Base-by-base conservation (phyloP, 805 yeast species). In the Saturnispora sanitii region DNA sequence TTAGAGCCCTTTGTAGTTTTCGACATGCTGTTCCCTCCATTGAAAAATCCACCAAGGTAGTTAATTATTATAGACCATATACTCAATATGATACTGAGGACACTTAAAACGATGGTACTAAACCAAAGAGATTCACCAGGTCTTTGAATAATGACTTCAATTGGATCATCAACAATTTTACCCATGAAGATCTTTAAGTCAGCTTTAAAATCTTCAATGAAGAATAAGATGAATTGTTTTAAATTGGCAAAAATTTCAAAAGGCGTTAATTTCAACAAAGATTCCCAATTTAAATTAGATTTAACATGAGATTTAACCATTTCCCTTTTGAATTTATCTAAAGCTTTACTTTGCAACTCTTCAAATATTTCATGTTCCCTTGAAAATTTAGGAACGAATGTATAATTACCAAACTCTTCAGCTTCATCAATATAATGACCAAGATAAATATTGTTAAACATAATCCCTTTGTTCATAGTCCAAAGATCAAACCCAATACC, bases 381-480 rank as follows among this genome's bases (percentile, higher is more conserved):
- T 13, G 62, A 65, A 18, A 61, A 58, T 57, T 81, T 81, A 19
- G 74, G 68, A 26, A 60, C 50, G 58, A 74, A 87, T 0, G 96
- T 86, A 7, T 63, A 59, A 56, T 88, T 87, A 25, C 96, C 96
- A 48, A 87, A 67, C 8, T 55, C 42, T 64, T 88, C 95, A 11
- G 96, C 96, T 54, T 87, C 95, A 29, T 64, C 66, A n/a, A 87
- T 65, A 2, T 83, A 76, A 55, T 84, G 88, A 23, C 96, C 96
- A 45, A 87, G 58, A 57, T 87, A 88, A 45, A 87, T 75, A 62
- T 87, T 84, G 58, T 85, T 85, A 56, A 87, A 84, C 57, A 83
- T 50, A 38, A 86, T 73, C 37, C 82, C 74, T 33, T 69, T 68
- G 48, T 83, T 79, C 79, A 87, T 81, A 35, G 90, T 74, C 95